These are phyloP conservation scores for Solanum lycopersicoides DNA, from an alignment of 257 asterid genomes.

Conservation along the genomic window DNA sequence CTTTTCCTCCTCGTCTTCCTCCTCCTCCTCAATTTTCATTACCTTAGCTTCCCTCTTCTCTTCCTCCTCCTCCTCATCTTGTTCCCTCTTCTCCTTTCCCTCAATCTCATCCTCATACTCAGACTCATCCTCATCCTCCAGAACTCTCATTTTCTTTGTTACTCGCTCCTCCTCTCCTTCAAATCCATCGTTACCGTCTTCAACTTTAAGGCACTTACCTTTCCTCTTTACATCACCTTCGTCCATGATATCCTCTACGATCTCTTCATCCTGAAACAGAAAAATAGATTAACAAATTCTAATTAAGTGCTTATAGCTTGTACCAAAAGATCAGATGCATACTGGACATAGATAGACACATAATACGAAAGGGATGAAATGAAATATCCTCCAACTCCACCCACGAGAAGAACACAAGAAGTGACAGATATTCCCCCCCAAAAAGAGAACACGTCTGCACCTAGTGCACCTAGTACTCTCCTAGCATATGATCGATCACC, in stretches of 20 bases:
- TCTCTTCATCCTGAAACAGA: background rate
- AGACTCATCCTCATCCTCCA: background rate
- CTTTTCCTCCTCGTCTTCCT: constrained; percentile 17
- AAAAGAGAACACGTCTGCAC: background rate
- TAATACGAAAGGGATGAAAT: background rate
- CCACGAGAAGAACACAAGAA: background rate
- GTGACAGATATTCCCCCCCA: background rate
- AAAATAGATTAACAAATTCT: background rate
- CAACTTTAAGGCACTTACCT: background rate
- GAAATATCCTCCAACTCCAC: background rate
- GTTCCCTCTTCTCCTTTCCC: background rate
- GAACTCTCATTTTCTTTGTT: background rate
- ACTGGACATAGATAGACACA: background rate
- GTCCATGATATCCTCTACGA: background rate
- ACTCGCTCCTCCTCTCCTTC: constrained; percentile 8
- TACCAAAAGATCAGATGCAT: background rate
- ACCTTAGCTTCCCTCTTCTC: constrained; percentile 38
- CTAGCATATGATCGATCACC: background rate
- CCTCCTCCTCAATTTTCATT: constrained; percentile 33
- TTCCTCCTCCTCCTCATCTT: constrained; percentile 27
- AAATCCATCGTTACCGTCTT: background rate
- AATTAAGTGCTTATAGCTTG: background rate
- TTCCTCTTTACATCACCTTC: background rate
- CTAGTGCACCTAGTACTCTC: background rate
- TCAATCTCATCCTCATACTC: constrained; percentile 11